Base-by-base conservation (phyloP, 495 filamentous ascomycete species). In the Sordaria brevicollis region DNA sequence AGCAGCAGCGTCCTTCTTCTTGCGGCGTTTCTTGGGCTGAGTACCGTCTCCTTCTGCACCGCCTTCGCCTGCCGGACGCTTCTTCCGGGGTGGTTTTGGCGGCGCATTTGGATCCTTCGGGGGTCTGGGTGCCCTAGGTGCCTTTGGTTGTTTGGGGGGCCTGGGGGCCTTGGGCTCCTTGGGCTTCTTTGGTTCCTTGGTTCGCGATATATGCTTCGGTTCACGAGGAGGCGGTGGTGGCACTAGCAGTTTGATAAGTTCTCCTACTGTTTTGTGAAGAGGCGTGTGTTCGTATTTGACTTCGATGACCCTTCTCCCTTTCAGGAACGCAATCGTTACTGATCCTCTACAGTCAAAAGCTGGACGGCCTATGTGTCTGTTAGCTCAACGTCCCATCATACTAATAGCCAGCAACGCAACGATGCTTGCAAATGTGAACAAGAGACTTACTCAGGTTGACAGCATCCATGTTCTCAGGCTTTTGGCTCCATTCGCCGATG, bases 61-160 rank as follows among this genome's bases (percentile, higher is more conserved):
- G 15, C 57, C 68, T 25, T 73, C 72, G 5, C 67, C 74, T 1
- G 65, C 70, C 10, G 68, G 83, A 35, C 80, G 79, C 74, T 86
- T 88, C 75, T 89, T 89, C 70, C 89, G 82, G 67, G 92, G 76
- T 39, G 80, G 77, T 72, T 88, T 84, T 73, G 90, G 67, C 5
- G 90, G 67, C 5, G 67, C 37, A 41, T 68, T 54, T 17, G 66
- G 66, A 41, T 35, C 35, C 39, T 57, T 39, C 0, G 19, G 43
- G 19, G 41, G 19, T 49, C 41, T 49, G 3, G 19, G 19, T 25
- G 41, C 41, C 19, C 3, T 57, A 21, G 74, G 77, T 49, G 82
- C 80, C 79, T 88, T 88, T 38, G 80, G 81, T 72, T 87, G 87
- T 79, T 91, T 89, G 35, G 80, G 81, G 77, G 89, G 86, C 67